These are phyloP conservation scores for Hypericum perforatum DNA, from an alignment of 345 rosid genomes.

Conservation along the genomic window DNA sequence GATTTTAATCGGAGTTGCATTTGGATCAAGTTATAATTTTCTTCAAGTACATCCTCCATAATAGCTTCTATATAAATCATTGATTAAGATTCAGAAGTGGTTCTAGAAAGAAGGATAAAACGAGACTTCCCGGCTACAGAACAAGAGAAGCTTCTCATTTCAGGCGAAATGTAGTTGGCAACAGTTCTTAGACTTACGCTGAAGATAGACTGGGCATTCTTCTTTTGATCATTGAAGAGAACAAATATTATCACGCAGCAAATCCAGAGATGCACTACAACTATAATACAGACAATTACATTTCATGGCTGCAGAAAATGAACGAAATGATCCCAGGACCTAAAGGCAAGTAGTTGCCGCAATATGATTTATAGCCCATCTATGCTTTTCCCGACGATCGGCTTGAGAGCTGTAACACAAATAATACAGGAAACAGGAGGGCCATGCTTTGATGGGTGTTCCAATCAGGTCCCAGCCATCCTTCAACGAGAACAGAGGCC, in stretches of 20 bases:
- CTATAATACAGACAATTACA: conserved; percentile 32
- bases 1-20: no score
- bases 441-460: conserved; percentile 10
- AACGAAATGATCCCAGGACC: conserved; percentile 9
- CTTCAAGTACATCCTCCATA: no score
- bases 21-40: no score
- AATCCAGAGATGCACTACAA: conserved; percentile 21
- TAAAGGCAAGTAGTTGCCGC: conserved; percentile 11
- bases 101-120: no score
- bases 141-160: no score
- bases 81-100: no score
- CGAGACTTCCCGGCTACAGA: no score
- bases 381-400: conserved; percentile 3
- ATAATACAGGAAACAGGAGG: conserved; percentile 7
- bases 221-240: conserved; percentile 25
- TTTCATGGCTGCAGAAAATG: conserved; percentile 12
- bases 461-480: conserved; percentile 6
- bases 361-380: conserved; percentile 10
- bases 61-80: no score
- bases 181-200: no score
- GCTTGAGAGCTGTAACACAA: neutral
- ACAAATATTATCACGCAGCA: conserved; percentile 14
- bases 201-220: conserved; percentile 2
- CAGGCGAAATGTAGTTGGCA: no score
- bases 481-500: conserved; percentile 5